Percentiles rank a stretch among this genome's conserved stretches.
Conservation (phyloP, 805 yeast genomes). For the Wickerhamiella australiensis region DNA sequence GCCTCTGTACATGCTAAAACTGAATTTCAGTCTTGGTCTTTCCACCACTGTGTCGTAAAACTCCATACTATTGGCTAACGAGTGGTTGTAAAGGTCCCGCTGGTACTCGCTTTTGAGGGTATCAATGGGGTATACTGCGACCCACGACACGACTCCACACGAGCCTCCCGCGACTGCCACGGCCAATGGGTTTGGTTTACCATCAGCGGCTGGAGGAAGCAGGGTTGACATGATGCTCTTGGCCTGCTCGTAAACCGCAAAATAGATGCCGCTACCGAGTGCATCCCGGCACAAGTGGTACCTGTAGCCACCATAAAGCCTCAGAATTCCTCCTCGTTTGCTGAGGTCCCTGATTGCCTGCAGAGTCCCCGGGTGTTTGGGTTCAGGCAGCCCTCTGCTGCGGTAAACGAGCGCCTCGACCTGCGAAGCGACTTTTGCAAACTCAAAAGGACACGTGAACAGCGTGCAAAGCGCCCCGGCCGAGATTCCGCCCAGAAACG, state of each 20-base stretch:
- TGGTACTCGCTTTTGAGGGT: conserved; percentile 68
- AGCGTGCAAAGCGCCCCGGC: conserved; percentile 46
- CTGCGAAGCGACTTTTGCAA: conserved; percentile 72
- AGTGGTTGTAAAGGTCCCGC: conserved; percentile 57
- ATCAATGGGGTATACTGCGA: conserved; percentile 65
- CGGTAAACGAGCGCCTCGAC: conserved; percentile 37
- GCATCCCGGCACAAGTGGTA: conserved; percentile 61
- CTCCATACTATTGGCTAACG: conserved; percentile 42
- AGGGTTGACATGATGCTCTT: conserved; percentile 37
- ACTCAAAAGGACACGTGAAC: conserved; percentile 73
- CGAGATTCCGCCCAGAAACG: conserved; percentile 42
- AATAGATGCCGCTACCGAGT: conserved; percentile 60
- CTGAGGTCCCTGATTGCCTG: conserved; percentile 42
- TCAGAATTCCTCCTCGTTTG: conserved; percentile 46
- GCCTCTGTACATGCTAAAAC: conserved; percentile 57
- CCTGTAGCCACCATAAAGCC: conserved; percentile 61
- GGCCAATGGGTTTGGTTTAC: conserved; percentile 31
- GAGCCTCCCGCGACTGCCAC: conserved; percentile 65
- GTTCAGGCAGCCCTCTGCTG: conserved; percentile 15
- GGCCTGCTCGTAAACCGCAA: conserved; percentile 60
- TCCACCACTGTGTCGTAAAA: conserved; percentile 27
- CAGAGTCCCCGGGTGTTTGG: conserved; percentile 28
- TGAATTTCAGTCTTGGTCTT: conserved; percentile 23
- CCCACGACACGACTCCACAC: conserved; percentile 68
- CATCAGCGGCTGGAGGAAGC: conserved; percentile 22